Evolutionary conservation across 805 yeast genomes (phyloP).

Genomic region (Starmera caribaea): DNA sequence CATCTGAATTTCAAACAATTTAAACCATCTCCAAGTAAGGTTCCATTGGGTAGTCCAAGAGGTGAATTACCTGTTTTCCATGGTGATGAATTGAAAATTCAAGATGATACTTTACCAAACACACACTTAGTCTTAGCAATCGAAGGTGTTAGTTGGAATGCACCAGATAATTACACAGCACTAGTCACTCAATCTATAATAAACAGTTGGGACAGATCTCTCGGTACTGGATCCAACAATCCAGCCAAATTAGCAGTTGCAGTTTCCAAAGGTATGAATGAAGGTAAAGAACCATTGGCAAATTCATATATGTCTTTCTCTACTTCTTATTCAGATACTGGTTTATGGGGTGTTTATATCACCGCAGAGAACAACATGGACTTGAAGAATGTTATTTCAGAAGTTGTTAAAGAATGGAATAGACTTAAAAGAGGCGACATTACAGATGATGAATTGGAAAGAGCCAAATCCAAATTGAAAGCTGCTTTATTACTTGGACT

Average conservation of each 20-base stretch:
- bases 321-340: conserved; percentile 95
- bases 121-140: conserved; percentile 90
- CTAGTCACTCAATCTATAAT: conserved; percentile 93
- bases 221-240: conserved; percentile 73
- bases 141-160: conserved; percentile 98
- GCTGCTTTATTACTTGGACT: conserved; percentile 83
- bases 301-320: conserved; percentile 95
- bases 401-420: conserved; percentile 80
- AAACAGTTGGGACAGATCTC: conserved; percentile 95
- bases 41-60: conserved; percentile 58
- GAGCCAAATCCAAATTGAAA: conserved; percentile 90
- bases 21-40: conserved; percentile 39
- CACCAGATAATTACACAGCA: conserved; percentile 91
- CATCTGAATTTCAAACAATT: conserved; percentile 68
- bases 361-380: conserved; percentile 63
- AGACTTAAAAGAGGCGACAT: conserved; percentile 73
- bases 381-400: conserved; percentile 59
- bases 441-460: conserved; percentile 77
- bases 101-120: conserved; percentile 74
- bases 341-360: conserved; percentile 93
- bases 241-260: conserved; percentile 75
- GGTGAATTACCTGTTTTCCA: conserved; percentile 68
- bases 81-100: conserved; percentile 79
- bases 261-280: conserved; percentile 46
- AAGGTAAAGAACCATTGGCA: conserved; percentile 61